Conservation (phyloP, 306 rosid genomes). For the Mimosa bimucronata region DNA sequence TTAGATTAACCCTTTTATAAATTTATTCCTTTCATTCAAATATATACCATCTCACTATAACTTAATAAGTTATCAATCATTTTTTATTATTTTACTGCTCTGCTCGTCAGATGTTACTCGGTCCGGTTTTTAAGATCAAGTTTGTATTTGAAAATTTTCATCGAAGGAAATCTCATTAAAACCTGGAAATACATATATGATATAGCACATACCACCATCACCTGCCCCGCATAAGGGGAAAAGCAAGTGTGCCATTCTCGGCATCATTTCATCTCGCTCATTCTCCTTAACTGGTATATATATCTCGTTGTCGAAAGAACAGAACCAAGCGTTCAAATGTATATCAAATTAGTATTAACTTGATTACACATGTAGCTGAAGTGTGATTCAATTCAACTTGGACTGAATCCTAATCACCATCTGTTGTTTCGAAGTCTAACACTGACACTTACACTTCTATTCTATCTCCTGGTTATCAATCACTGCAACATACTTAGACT, state of each 20-base stretch:
- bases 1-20: no score
- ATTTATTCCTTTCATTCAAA: no score
- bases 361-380: background rate
- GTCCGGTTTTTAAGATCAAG: no score
- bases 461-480: constrained; percentile 27
- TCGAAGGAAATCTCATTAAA: no score
- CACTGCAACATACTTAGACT: no score
- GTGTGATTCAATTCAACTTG: constrained; percentile 51
- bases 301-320: background rate
- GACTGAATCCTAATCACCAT: constrained; percentile 51
- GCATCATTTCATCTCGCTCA: constrained; percentile 13
- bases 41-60: no score
- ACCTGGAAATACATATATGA: background rate
- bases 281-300: background rate
- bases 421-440: background rate
- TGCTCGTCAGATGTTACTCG: no score
- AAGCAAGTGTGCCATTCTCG: background rate
- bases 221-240: constrained; percentile 4
- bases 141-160: no score
- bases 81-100: no score
- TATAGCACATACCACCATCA: no score
- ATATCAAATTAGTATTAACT: constrained; percentile 34
- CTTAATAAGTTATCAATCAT: no score
- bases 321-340: background rate
- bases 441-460: background rate